Percentiles rank a stretch among this genome's conserved stretches.
Evolutionary conservation across 345 rosid species (phyloP).

Genomic region (Melastoma malabathricum): DNA sequence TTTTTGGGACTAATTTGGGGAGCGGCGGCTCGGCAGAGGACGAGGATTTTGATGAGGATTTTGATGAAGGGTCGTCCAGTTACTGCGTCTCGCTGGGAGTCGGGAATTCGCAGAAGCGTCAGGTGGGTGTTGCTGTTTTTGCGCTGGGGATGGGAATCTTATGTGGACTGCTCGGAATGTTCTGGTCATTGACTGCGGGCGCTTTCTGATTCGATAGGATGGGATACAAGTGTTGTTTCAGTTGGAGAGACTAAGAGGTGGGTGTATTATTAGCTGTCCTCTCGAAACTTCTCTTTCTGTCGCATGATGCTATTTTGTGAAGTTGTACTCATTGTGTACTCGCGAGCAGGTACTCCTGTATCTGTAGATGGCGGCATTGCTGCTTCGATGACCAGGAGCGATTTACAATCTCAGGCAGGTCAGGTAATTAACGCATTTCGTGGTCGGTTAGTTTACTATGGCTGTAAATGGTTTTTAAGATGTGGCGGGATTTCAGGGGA

Average conservation of each 20-base stretch:
- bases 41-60: too few species aligned
- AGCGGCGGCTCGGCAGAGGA: constrained; percentile 25
- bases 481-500: constrained; percentile 11
- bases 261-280: background rate
- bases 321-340: too few species aligned
- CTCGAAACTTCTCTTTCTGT: background rate
- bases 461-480: constrained; percentile 7
- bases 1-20: background rate
- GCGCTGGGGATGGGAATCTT: too few species aligned
- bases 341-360: background rate
- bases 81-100: constrained; percentile 23
- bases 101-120: constrained; percentile 25
- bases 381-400: background rate
- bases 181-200: too few species aligned
- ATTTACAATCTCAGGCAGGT: constrained; percentile 6
- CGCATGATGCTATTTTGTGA: too few species aligned
- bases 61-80: constrained; percentile 18
- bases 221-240: constrained; percentile 46
- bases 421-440: too few species aligned
- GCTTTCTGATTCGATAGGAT: too few species aligned
- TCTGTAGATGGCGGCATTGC: constrained; percentile 7
- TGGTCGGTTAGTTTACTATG: too few species aligned
- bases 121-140: background rate
- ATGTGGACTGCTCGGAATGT: too few species aligned
- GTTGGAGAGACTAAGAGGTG: constrained; percentile 58